Evolutionary conservation across 768 basidiomycete species (phyloP).

Genomic region (Trametes villosa): DNA sequence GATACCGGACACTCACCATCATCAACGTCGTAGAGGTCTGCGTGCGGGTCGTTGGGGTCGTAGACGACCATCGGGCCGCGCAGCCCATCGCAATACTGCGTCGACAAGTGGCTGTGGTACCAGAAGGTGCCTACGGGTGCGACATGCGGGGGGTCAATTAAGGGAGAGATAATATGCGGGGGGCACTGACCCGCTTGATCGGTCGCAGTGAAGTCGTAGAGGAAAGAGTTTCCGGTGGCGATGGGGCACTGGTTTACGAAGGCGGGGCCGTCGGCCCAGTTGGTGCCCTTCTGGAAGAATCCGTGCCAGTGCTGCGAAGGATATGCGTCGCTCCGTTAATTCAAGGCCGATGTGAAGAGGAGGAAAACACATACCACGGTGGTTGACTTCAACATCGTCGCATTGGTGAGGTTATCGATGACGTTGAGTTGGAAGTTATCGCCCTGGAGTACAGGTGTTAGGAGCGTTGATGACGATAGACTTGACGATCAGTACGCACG

Average conservation of each 20-base stretch:
- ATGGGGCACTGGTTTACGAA: slow-evolving; percentile 50
- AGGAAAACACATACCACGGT: slow-evolving; percentile 23
- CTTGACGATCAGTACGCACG: too few species aligned
- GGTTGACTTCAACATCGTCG: slow-evolving; percentile 25
- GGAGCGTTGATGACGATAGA: too few species aligned
- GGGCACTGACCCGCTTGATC: slow-evolving; percentile 32
- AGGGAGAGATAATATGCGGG: neutral
- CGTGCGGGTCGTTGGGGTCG: slow-evolving; percentile 36
- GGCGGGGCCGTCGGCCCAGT: slow-evolving; percentile 50
- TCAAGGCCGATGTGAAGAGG: neutral
- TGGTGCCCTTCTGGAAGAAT: slow-evolving; percentile 47
- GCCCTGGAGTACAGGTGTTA: too few species aligned
- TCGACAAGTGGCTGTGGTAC: slow-evolving; percentile 48
- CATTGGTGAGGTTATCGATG: slow-evolving; percentile 26
- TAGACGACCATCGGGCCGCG: slow-evolving; percentile 41
- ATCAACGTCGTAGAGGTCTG: slow-evolving; percentile 35
- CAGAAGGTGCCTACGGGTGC: slow-evolving; percentile 33
- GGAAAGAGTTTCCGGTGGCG: slow-evolving; percentile 42
- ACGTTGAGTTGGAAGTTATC: slow-evolving; percentile 31
- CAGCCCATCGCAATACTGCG: slow-evolving; percentile 48
- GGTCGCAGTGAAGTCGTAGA: slow-evolving; percentile 41
- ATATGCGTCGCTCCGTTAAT: neutral
- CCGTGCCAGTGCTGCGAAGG: slow-evolving; percentile 50
- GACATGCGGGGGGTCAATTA: neutral
- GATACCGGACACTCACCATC: slow-evolving; percentile 23